Conservation (phyloP, 2,329 filamentous ascomycete genomes). For the Alternaria ethzedia region DNA sequence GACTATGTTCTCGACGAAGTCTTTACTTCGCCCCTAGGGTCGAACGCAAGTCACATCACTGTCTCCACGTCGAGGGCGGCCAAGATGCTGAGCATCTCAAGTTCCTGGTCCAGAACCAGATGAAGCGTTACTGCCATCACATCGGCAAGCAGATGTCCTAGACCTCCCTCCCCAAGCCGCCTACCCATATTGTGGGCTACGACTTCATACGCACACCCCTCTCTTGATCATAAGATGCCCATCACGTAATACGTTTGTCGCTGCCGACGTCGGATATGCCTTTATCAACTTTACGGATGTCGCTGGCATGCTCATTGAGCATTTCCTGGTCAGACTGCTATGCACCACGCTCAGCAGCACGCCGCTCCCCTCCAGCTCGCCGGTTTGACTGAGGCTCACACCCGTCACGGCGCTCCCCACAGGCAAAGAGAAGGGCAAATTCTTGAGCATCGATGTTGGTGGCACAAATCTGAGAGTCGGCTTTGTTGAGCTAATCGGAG, state of each 20-base stretch:
- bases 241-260: background rate
- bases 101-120: slow-evolving; percentile 30
- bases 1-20: background rate
- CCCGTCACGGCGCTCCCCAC: slow-evolving; percentile 40
- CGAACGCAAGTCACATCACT: slow-evolving; percentile 25
- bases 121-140: slow-evolving; percentile 34
- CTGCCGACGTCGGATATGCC: slow-evolving; percentile 26
- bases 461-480: slow-evolving; percentile 73
- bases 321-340: slow-evolving; percentile 47
- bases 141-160: slow-evolving; percentile 13
- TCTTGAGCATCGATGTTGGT: slow-evolving; percentile 58
- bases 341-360: slow-evolving; percentile 24
- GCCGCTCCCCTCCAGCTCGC: slow-evolving; percentile 14
- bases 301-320: slow-evolving; percentile 26
- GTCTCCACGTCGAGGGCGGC: slow-evolving; percentile 30
- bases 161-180: slow-evolving; percentile 19
- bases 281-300: background rate
- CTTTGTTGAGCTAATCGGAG: slow-evolving; percentile 66
- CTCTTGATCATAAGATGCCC: slow-evolving; percentile 27
- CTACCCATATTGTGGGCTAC: slow-evolving; percentile 16
- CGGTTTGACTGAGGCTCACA: slow-evolving; percentile 28
- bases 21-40: slow-evolving; percentile 22
- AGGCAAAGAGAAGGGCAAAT: slow-evolving; percentile 65
- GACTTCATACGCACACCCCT: slow-evolving; percentile 22
- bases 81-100: slow-evolving; percentile 33